Percentiles rank a stretch among this genome's conserved stretches.
These are phyloP conservation scores for Apiospora arundinis DNA, from an alignment of 2,329 filamentous ascomycete species.

Conservation along the genomic window DNA sequence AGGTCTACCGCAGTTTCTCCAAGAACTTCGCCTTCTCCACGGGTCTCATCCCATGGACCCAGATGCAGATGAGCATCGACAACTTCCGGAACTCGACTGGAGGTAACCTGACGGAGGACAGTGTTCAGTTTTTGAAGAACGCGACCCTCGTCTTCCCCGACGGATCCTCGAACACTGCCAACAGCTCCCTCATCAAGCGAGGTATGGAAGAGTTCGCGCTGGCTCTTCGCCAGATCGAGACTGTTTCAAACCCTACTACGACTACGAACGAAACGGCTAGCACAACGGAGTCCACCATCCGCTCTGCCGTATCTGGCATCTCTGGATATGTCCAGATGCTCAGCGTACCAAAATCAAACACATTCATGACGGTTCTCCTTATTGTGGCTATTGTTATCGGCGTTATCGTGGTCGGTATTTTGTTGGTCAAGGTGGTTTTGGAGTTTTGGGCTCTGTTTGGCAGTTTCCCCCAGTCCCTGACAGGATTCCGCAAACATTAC, in stretches of 20 bases:
- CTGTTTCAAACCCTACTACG: conserved; percentile 47
- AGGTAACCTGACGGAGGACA: conserved; percentile 84
- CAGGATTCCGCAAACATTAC: conserved; percentile 92
- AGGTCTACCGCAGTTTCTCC: conserved; percentile 85
- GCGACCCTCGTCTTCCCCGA: conserved; percentile 76
- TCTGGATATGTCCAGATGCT: conserved; percentile 84
- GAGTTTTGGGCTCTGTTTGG: conserved; percentile 92
- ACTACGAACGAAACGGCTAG: conserved; percentile 25
- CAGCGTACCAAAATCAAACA: conserved; percentile 84
- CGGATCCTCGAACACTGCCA: conserved; percentile 54
- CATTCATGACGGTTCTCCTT: conserved; percentile 93
- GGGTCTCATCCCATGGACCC: conserved; percentile 82
- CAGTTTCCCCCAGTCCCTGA: conserved; percentile 79
- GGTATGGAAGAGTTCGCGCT: conserved; percentile 57
- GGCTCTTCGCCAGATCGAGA: conserved; percentile 58
- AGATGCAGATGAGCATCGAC: conserved; percentile 83
- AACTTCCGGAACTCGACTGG: conserved; percentile 80
- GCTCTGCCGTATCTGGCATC: conserved; percentile 72
- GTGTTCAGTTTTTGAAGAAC: conserved; percentile 75
- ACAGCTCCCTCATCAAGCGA: conserved; percentile 59
- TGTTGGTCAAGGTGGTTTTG: conserved; percentile 89
- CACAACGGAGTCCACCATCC: conserved; percentile 42
- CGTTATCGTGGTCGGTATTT: conserved; percentile 81
- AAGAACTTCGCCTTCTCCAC: conserved; percentile 95
- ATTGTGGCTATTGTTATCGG: conserved; percentile 88